Evolutionary conservation across 2,329 filamentous ascomycete genomes (phyloP), one percentile per base, ranked within the genome.

Genomic region (Xylaria sp.): DNA sequence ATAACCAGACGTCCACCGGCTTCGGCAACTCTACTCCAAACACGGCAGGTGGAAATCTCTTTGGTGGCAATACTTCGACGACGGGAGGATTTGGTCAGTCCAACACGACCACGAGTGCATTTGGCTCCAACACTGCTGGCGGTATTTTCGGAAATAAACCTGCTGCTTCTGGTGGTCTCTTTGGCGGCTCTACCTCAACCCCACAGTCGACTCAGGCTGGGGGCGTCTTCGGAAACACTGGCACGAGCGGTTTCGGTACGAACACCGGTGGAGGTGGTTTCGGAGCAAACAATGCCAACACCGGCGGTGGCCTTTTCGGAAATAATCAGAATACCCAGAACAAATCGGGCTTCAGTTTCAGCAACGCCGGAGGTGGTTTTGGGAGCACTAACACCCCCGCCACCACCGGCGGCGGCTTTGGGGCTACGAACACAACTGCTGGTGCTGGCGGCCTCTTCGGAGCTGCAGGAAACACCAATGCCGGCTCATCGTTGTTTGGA

Each of bases 201-300:
- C 55, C 68, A 18, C 67, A 69, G 54, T 55, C 66, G 11, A 55
- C 63, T 30, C 57, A 57, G 18, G 39, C 60, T 5, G 62, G 66
- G 7, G 64, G 69, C 23, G 35, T 70, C 13, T 72, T 72, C 46
- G 69, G 69, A 23, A 62, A 71, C 68, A 80, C 83, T 66, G 76
- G 75, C 39, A 55, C 59, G 19, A 70, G 68, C 48, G 78, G 80
- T 7, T 81, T 81, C 63, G 82, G 81, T 34, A 72, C 63, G 59
- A 77, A 75, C 61, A 68, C 73, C 6, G 67, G 67, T 47, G 71
- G 76, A 63, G 78, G 76, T 9, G 63, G 50, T 58, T 86, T 86
- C 65, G 83, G 83, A 51, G 62, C 75, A 46, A 75, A 73, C 47
- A 69, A 63, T 50, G 63, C 68, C 35, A 73, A 70, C 42, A 66